Percentiles rank a stretch among this genome's conserved stretches.
phyloP scores from a whole-genome alignment of 306 rosid genomes.

The Delonix regia region DNA sequence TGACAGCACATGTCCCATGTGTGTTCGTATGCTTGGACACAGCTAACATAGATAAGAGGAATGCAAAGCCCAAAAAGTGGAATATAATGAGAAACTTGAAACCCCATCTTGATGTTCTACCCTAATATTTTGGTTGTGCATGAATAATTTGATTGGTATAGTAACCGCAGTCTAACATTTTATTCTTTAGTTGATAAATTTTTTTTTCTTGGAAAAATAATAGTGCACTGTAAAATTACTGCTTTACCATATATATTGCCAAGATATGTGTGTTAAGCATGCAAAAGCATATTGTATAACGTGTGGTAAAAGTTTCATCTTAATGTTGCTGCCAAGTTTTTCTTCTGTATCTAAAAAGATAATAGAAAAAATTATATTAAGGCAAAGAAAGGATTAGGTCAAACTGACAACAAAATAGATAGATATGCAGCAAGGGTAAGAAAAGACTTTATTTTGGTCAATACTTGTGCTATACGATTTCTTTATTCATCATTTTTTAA shows the following conservation, averaged over 20 bases:
- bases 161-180: background rate
- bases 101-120: background rate
- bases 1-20: too few relatives aligned
- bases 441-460: background rate
- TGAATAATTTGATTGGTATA: background rate
- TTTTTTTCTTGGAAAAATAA: background rate
- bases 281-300: background rate
- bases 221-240: background rate
- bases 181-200: background rate
- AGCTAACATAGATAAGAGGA: background rate
- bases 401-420: background rate
- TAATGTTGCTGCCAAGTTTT: background rate
- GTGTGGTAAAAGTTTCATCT: background rate
- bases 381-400: conserved; percentile 12
- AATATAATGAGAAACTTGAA: background rate
- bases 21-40: too few relatives aligned
- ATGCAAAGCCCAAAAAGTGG: background rate
- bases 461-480: background rate
- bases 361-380: background rate
- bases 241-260: background rate
- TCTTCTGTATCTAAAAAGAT: conserved; percentile 1
- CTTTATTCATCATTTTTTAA: background rate
- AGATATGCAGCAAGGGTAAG: background rate
- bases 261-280: background rate
- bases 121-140: background rate